Evolutionary conservation across 345 rosid genomes (phyloP).

Genomic region (Passiflora organensis): DNA sequence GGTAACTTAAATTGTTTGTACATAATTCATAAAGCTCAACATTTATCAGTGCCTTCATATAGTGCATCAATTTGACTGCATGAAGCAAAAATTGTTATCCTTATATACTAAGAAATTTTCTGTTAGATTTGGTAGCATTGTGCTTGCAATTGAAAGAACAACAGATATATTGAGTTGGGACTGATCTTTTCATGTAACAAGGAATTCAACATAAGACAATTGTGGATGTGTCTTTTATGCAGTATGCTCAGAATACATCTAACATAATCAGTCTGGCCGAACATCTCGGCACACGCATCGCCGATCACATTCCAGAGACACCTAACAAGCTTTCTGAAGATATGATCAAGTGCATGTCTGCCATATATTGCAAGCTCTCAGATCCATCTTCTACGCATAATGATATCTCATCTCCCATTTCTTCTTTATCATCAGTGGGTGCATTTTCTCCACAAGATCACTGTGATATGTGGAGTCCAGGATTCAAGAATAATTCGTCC

Average conservation of each 20-base stretch:
- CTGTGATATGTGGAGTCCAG: constrained; percentile 80
- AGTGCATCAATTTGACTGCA: neutral
- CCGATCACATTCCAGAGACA: constrained; percentile 86
- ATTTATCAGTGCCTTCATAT: neutral
- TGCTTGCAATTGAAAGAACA: constrained; percentile 2
- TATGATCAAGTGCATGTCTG: constrained; percentile 90
- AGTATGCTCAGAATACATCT: constrained; percentile 67
- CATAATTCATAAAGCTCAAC: constrained; percentile 1
- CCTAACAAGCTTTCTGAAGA: constrained; percentile 95
- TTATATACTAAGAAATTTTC: neutral
- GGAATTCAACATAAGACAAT: constrained; percentile 8
- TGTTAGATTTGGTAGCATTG: neutral
- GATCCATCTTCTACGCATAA: constrained; percentile 70
- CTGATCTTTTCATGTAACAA: neutral
- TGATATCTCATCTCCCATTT: constrained; percentile 68
- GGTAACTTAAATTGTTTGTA: constrained; percentile 37
- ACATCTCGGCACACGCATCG: constrained; percentile 81
- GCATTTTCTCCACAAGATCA: constrained; percentile 73
- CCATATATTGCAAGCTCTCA: constrained; percentile 79
- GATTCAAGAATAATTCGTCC: constrained; percentile 63
- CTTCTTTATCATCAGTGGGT: constrained; percentile 61
- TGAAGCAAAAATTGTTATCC: constrained; percentile 4
- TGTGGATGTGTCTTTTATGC: constrained; percentile 21
- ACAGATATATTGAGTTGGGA: no score
- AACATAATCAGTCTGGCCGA: constrained; percentile 85